Evolutionary conservation across 2,329 filamentous ascomycete species (phyloP).

Genomic region (Diaporthe sp.): DNA sequence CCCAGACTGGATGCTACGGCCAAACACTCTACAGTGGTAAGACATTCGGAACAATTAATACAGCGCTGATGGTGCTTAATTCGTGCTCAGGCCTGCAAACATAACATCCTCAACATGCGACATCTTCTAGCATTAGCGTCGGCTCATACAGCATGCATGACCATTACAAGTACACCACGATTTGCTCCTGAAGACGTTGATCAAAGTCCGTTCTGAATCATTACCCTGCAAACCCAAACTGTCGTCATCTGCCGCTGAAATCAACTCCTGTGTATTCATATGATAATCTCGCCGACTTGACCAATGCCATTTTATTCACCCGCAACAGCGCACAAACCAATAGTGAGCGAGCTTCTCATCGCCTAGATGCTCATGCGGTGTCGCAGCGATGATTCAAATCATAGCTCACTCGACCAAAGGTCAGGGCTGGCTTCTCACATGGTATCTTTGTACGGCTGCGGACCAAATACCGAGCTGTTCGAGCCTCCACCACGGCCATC

Average conservation of each 20-base stretch:
- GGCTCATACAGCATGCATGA: neutral
- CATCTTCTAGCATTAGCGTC: neutral
- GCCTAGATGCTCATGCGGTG: too few relatives aligned
- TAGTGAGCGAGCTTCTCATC: neutral
- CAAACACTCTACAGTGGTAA: neutral
- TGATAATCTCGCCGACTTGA: neutral
- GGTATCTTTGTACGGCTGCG: constrained; percentile 4
- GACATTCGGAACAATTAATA: neutral
- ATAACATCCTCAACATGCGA: neutral
- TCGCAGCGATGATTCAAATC: too few relatives aligned
- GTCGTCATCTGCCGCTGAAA: neutral
- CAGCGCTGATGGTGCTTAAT: neutral
- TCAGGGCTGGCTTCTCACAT: too few relatives aligned
- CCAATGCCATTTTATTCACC: too few relatives aligned
- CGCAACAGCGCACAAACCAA: neutral
- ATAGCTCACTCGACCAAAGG: too few relatives aligned
- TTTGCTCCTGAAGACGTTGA: too few relatives aligned
- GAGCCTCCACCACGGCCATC: neutral
- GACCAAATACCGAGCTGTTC: neutral
- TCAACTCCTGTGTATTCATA: neutral
- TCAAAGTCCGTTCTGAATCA: neutral
- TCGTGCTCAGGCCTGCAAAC: neutral
- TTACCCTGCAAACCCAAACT: neutral
- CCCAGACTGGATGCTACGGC: neutral
- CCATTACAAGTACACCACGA: neutral